phyloP scores from a whole-genome alignment of 176 grass and related monocot genomes.

The Ensete ventricosum region DNA sequence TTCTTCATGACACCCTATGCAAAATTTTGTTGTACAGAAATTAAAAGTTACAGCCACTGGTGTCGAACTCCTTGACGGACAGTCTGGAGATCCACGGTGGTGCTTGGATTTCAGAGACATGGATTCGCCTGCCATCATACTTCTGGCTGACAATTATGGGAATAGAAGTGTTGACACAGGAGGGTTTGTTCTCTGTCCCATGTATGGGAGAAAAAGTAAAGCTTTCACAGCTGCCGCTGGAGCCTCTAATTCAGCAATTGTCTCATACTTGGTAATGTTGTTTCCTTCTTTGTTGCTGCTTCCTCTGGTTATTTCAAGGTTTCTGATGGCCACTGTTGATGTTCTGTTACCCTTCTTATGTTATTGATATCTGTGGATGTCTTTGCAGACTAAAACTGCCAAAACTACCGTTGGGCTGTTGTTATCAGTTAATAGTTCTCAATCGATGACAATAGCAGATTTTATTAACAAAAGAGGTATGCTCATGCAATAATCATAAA shows the following conservation, averaged over 20 bases:
- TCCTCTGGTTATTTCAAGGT: not conserved
- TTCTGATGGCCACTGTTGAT: not conserved
- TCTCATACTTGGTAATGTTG: slow-evolving; percentile 64
- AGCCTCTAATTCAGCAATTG: slow-evolving; percentile 60
- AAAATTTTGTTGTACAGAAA: slow-evolving; percentile 40
- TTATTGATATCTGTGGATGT: not conserved
- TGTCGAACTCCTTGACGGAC: slow-evolving; percentile 67
- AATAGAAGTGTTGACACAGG: slow-evolving; percentile 69
- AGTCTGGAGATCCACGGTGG: slow-evolving; percentile 67
- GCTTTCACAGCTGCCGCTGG: slow-evolving; percentile 85
- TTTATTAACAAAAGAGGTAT: slow-evolving; percentile 90
- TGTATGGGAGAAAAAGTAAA: slow-evolving; percentile 93
- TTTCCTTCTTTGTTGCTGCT: slow-evolving; percentile 2
- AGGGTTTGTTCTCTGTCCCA: slow-evolving; percentile 86
- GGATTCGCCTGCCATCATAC: slow-evolving; percentile 67
- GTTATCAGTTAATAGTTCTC: slow-evolving; percentile 62
- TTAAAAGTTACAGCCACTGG: slow-evolving; percentile 82
- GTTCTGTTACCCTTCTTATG: not conserved
- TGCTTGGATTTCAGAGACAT: slow-evolving; percentile 98
- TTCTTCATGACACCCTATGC: slow-evolving; percentile 4
- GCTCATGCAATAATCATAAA: not conserved
- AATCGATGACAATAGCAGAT: slow-evolving; percentile 66
- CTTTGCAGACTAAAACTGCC: slow-evolving; percentile 77
- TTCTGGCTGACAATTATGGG: slow-evolving; percentile 65
- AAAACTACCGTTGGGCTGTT: slow-evolving; percentile 64